Evolutionary conservation across 345 rosid genomes (phyloP).

Genomic region (Lepidium sativum): DNA sequence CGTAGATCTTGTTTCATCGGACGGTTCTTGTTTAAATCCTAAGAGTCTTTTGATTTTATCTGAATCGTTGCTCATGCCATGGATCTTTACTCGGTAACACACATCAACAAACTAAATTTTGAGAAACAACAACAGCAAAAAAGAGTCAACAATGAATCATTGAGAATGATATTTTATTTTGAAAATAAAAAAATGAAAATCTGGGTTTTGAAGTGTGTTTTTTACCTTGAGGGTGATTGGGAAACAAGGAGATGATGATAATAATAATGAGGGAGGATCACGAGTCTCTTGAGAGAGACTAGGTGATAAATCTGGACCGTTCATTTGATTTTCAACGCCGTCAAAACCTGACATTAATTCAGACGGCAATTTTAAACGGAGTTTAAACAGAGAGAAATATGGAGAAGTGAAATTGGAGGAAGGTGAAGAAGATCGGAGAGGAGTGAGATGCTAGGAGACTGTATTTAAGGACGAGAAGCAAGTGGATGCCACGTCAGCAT

Average conservation of each 20-base stretch:
- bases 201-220: not conserved
- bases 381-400: not conserved
- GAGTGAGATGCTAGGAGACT: slow-evolving; percentile 15
- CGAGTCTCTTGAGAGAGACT: slow-evolving; percentile 34
- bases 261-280: slow-evolving; percentile 37
- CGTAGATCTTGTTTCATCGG: slow-evolving; percentile 22
- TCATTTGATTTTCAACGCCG: slow-evolving; percentile 27
- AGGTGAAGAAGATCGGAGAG: not conserved
- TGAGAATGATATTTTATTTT: not conserved
- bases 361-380: not conserved
- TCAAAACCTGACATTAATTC: slow-evolving; percentile 30
- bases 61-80: slow-evolving; percentile 16
- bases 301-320: slow-evolving; percentile 31
- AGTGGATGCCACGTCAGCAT: slow-evolving; percentile 57
- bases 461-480: slow-evolving; percentile 32
- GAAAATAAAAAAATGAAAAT: not conserved
- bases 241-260: slow-evolving; percentile 46
- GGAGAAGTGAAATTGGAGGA: not conserved
- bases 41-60: slow-evolving; percentile 31
- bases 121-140: slow-evolving; percentile 8
- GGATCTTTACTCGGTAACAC: slow-evolving; percentile 45
- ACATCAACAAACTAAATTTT: slow-evolving; percentile 61
- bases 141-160: slow-evolving; percentile 12
- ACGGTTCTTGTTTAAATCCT: slow-evolving; percentile 11
- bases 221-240: slow-evolving; percentile 82